These are phyloP conservation scores for Mycena floridula DNA, from an alignment of 768 basidiomycete genomes.

Conservation along the genomic window DNA sequence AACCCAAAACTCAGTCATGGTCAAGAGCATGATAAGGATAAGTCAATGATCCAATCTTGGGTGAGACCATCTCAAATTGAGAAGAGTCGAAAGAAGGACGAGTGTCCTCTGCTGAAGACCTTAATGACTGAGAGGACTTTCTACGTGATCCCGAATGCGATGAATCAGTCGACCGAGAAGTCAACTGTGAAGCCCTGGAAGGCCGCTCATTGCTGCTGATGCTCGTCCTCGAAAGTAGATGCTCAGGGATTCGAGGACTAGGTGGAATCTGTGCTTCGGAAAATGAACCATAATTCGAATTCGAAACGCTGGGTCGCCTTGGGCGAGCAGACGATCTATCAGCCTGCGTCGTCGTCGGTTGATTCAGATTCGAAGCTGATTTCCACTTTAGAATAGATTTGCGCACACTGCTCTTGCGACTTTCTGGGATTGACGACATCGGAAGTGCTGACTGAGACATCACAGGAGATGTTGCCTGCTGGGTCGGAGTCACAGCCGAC, in stretches of 20 bases:
- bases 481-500: not conserved
- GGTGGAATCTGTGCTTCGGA: slow-evolving; percentile 49
- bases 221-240: slow-evolving; percentile 25
- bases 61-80: slow-evolving; percentile 62
- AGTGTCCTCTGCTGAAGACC: slow-evolving; percentile 28
- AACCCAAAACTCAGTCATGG: slow-evolving; percentile 1
- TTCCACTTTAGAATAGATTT: slow-evolving; percentile 13
- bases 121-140: slow-evolving; percentile 4
- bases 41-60: slow-evolving; percentile 38
- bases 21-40: slow-evolving; percentile 56
- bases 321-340: slow-evolving; percentile 24
- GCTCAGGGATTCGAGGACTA: slow-evolving; percentile 56
- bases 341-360: slow-evolving; percentile 4
- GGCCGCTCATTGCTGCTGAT: slow-evolving; percentile 12
- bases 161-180: slow-evolving; percentile 25
- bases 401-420: slow-evolving; percentile 6
- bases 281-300: slow-evolving; percentile 36
- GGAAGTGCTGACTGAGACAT: too few relatives aligned
- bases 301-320: slow-evolving; percentile 45
- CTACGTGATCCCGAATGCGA: slow-evolving; percentile 7
- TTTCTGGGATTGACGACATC: not conserved
- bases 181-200: slow-evolving; percentile 2
- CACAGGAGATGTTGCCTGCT: not conserved
- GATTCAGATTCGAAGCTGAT: slow-evolving; percentile 1
- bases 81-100: slow-evolving; percentile 55